A percentile compares a stretch with the other conserved stretches of the same genome.
phyloP scores from a whole-genome alignment of 2,329 filamentous ascomycete genomes.

The Neocatenulostroma microsporum region DNA sequence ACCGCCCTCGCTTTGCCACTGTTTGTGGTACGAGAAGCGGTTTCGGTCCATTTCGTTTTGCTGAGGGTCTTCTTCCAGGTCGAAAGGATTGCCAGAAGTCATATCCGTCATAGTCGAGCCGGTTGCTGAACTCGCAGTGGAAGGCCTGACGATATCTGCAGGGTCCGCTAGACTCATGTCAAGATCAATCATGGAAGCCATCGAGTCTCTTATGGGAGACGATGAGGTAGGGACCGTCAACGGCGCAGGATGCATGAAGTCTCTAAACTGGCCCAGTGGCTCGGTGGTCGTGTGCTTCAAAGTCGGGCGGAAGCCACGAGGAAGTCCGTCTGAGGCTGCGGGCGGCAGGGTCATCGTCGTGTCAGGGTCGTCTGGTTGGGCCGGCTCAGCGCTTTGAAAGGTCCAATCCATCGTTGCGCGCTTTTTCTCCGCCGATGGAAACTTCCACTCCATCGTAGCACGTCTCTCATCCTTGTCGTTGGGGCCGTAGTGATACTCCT shows the following conservation, averaged over 20 bases:
- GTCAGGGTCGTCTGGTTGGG: constrained; percentile 20
- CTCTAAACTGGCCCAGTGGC: constrained; percentile 32
- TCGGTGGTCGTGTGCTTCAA: constrained; percentile 37
- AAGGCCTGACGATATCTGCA: constrained; percentile 35
- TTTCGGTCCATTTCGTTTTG: constrained; percentile 24
- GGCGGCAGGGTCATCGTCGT: constrained; percentile 25
- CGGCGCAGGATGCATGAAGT: constrained; percentile 28
- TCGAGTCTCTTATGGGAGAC: constrained; percentile 29
- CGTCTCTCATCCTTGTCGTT: constrained; percentile 32
- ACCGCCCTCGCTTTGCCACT: constrained; percentile 29
- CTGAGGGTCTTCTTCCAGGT: constrained; percentile 37
- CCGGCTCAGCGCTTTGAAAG: constrained; percentile 37
- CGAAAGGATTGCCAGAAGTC: constrained; percentile 42
- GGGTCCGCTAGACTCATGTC: constrained; percentile 31
- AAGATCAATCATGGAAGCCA: constrained; percentile 41
- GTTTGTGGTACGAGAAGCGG: constrained; percentile 30
- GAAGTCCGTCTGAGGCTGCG: constrained; percentile 20
- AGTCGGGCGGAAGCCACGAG: constrained; percentile 31
- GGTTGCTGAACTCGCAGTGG: constrained; percentile 34
- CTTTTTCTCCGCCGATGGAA: constrained; percentile 32
- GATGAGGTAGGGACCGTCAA: constrained; percentile 20
- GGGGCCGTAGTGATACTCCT: constrained; percentile 28
- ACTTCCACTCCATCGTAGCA: constrained; percentile 50
- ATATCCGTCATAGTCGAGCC: constrained; percentile 31
- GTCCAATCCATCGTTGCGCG: constrained; percentile 48